Evolutionary conservation across 2,329 filamentous ascomycete species (phyloP).

Genomic region (Penicillium sp.): DNA sequence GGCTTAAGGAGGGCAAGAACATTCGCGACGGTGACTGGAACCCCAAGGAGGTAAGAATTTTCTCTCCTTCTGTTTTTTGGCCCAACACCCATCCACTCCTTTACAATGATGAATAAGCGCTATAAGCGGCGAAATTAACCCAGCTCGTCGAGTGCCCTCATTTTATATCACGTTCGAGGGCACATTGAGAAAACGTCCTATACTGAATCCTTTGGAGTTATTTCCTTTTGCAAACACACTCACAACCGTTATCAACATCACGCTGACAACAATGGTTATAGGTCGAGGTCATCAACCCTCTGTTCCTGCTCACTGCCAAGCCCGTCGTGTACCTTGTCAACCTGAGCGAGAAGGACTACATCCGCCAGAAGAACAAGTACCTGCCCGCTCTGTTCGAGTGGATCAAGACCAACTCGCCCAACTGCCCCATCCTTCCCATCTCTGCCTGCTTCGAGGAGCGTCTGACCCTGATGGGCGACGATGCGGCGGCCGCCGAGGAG

Average conservation of each 20-base stretch:
- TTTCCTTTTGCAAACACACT: conserved; percentile 14
- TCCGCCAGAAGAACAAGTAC: conserved; percentile 99
- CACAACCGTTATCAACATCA: conserved; percentile 16
- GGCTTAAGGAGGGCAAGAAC: conserved; percentile 83
- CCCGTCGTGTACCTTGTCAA: conserved; percentile 97
- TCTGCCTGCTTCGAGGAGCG: conserved; percentile 92
- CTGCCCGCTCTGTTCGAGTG: conserved; percentile 88
- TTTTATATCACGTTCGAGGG: conserved; percentile 65
- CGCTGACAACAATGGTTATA: conserved; percentile 40
- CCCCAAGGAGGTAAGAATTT: conserved; percentile 76
- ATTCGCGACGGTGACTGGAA: conserved; percentile 84
- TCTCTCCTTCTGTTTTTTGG: conserved; percentile 18
- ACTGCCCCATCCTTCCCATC: conserved; percentile 87
- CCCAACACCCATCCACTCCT: conserved; percentile 29
- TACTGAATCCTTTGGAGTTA: conserved; percentile 53
- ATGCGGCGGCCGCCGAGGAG: conserved; percentile 74
- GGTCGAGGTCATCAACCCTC: conserved; percentile 96
- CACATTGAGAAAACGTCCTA: conserved; percentile 75
- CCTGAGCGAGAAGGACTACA: conserved; percentile 92
- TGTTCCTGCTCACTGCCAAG: conserved; percentile 92
- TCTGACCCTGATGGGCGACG: conserved; percentile 70
- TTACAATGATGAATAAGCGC: conserved; percentile 95
- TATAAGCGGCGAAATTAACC: conserved; percentile 80
- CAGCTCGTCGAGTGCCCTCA: conserved; percentile 98
- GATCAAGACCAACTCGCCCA: conserved; percentile 84